These are phyloP conservation scores for Lentinula edodes DNA, from an alignment of 768 basidiomycete genomes.

Conservation along the genomic window DNA sequence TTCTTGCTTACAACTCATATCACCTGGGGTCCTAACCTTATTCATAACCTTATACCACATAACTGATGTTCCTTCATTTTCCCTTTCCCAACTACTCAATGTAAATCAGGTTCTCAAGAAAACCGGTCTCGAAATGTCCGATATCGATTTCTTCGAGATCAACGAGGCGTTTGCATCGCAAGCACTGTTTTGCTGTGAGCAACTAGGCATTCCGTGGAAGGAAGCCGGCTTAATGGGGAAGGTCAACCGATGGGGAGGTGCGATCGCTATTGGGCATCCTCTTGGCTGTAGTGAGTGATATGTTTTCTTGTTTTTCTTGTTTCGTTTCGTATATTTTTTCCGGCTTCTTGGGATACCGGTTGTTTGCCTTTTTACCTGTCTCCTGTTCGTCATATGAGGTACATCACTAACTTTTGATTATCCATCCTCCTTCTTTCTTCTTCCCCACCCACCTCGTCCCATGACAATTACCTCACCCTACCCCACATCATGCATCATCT, in stretches of 20 bases:
- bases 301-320: slow-evolving; percentile 4
- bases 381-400: not conserved
- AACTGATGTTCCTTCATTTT: not conserved
- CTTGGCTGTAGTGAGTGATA: slow-evolving; percentile 69
- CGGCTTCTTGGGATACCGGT: not conserved
- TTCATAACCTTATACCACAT: not conserved
- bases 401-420: slow-evolving; percentile 6
- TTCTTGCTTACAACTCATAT: not conserved
- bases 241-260: slow-evolving; percentile 85
- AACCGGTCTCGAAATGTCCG: slow-evolving; percentile 57
- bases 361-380: slow-evolving; percentile 13
- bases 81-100: not conserved
- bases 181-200: slow-evolving; percentile 68
- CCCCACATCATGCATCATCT: no score
- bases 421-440: not conserved
- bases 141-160: slow-evolving; percentile 89
- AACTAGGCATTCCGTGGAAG: slow-evolving; percentile 55
- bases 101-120: slow-evolving; percentile 42
- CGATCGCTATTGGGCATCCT: slow-evolving; percentile 87
- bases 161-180: slow-evolving; percentile 89
- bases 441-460: slow-evolving; percentile 3
- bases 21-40: not conserved
- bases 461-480: no score
- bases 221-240: slow-evolving; percentile 29
- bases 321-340: not conserved